Evolutionary conservation across 192 early-diverging fungal genomes (phyloP), one percentile per base, ranked within the genome.

Genomic region (Coemansia sp.): DNA sequence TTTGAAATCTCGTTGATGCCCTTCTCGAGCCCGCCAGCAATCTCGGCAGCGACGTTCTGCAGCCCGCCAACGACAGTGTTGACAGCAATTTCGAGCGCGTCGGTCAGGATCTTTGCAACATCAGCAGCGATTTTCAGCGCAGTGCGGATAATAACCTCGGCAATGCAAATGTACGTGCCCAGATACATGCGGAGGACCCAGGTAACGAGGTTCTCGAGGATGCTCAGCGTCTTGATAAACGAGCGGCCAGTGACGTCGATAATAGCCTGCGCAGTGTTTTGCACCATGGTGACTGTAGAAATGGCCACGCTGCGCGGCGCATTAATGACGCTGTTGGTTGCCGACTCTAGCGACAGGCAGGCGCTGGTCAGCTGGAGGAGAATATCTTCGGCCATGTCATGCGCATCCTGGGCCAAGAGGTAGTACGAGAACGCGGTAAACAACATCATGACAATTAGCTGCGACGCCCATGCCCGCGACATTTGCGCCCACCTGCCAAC

Each of bases 161-260:
- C 68, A 53, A 77, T 70, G 26, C 74, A 77, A 22, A 77, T 70
- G 18, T 56, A 71, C 27, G 68, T 77, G 22, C 74, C 74, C n/a
- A 77, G 9, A 38, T 71, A 77, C 38, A 77, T 53, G 22, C 67
- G 63, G 17, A 77, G 68, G 14, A 77, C 43, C 63, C 58, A 66
- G 4, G 63, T 57, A 27, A 77, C 71, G 24, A 77, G 60, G 40
- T 46, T 41, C 37, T 66, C 38, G 8, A 77, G 41, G 32, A 71
- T 56, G 24, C 42, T 56, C 32, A 77, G 11, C 24, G 71, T 52
- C 21, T 53, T 66, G 37, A 43, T 58, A 32, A 77, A 56, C 18
- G 65, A 53, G 36, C 56, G 37, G 12, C 33, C 56, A 1, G 67
- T 46, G 0, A 53, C n/a, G 39, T 59, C 38, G 32, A 77, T 43